Percentiles rank a stretch among this genome's conserved stretches.
Conservation (phyloP, 2,329 filamentous ascomycete genomes). For the Beauveria rudraprayagi region DNA sequence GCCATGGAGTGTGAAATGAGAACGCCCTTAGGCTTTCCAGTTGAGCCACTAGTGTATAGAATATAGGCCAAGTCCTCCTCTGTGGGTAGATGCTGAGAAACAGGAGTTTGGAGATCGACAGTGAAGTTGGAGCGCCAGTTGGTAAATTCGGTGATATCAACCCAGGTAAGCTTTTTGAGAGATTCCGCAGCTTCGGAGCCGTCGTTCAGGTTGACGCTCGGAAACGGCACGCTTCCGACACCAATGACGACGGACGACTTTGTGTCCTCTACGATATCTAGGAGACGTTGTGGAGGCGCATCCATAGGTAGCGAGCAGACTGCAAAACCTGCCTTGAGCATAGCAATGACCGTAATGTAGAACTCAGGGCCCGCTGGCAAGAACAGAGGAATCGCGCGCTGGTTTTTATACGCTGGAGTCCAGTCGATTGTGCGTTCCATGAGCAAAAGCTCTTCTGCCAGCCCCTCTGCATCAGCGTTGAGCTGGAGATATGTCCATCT, state of each 20-base stretch:
- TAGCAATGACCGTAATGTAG: slow-evolving; percentile 14
- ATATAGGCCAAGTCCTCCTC: slow-evolving; percentile 24
- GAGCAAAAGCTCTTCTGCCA: slow-evolving; percentile 6
- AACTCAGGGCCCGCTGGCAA: slow-evolving; percentile 11
- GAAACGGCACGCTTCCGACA: slow-evolving; percentile 17
- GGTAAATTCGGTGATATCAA: slow-evolving; percentile 6
- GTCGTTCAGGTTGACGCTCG: slow-evolving; percentile 18
- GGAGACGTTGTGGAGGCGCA: slow-evolving; percentile 7
- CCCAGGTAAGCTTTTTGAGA: slow-evolving; percentile 8
- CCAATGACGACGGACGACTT: slow-evolving; percentile 12
- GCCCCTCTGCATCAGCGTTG: slow-evolving; percentile 6
- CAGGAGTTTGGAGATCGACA: slow-evolving; percentile 1
- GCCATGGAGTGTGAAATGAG: slow-evolving; percentile 67
- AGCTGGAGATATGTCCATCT: slow-evolving; percentile 9
- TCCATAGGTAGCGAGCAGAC: slow-evolving; percentile 10
- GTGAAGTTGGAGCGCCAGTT: slow-evolving; percentile 8
- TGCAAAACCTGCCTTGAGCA: slow-evolving; percentile 9
- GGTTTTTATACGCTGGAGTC: slow-evolving; percentile 6
- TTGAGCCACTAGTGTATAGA: slow-evolving; percentile 41
- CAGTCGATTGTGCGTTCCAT: slow-evolving; percentile 8
- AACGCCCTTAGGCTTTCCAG: slow-evolving; percentile 41
- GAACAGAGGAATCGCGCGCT: slow-evolving; percentile 11
- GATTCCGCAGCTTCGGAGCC: slow-evolving; percentile 1
- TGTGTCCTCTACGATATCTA: slow-evolving; percentile 7
- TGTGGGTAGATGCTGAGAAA: slow-evolving; percentile 14